These are phyloP conservation scores for Prinsepia uniflora DNA, from an alignment of 306 rosid species.

Conservation along the genomic window DNA sequence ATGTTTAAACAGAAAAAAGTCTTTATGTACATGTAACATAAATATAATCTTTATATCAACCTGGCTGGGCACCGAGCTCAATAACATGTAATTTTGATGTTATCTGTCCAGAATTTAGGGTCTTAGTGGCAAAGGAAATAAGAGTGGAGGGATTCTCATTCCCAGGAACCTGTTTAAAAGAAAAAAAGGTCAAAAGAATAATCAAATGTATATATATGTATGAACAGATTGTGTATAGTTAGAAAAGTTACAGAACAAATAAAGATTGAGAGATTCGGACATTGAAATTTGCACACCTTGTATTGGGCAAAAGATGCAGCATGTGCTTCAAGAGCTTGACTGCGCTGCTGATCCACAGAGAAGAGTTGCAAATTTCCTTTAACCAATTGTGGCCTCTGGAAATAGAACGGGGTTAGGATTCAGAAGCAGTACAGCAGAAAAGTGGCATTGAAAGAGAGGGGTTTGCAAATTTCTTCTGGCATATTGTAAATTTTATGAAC, in stretches of 20 bases:
- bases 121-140: slow-evolving; percentile 88
- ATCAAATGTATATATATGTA: neutral
- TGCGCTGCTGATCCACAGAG: slow-evolving; percentile 95
- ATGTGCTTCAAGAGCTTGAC: slow-evolving; percentile 99
- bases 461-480: neutral
- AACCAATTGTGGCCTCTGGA: slow-evolving; percentile 90
- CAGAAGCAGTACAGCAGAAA: slow-evolving; percentile 19
- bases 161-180: slow-evolving; percentile 67
- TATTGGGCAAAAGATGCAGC: slow-evolving; percentile 96
- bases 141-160: slow-evolving; percentile 84
- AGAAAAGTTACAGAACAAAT: neutral
- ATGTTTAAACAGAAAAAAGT: neutral
- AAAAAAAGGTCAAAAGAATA: slow-evolving; percentile 18
- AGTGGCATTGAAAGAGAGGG: neutral
- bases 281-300: slow-evolving; percentile 46
- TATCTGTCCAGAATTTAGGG: slow-evolving; percentile 92
- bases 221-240: neutral
- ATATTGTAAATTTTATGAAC: neutral
- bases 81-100: slow-evolving; percentile 88
- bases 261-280: neutral
- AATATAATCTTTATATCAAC: slow-evolving; percentile 27
- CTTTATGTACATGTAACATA: neutral
- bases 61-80: slow-evolving; percentile 99
- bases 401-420: slow-evolving; percentile 19
- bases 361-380: slow-evolving; percentile 99